Base-by-base conservation (phyloP, 1,139 yeast species). In the Hyphopichia pseudoburtonii region DNA sequence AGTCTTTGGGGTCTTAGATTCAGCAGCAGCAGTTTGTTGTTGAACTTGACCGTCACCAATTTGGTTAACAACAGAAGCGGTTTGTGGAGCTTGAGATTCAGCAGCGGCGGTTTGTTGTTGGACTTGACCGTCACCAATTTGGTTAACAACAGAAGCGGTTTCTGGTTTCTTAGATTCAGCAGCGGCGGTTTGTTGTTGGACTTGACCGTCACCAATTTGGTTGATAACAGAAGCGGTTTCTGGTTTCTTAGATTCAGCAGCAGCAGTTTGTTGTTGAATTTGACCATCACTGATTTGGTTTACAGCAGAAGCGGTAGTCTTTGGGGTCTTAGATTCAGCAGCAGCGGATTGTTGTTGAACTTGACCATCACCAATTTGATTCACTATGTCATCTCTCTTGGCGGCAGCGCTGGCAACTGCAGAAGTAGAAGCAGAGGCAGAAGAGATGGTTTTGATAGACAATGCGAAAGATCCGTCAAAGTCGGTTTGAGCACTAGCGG, bases 151-250 rank as follows among this genome's bases (percentile, higher is more conserved):
- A 32, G 50, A 23, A 18, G 53, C 41, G 21, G 34, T 24, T 35
- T 17, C 16, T 5, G 18, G 15, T 6, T 17, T 18, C 3, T 10
- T 12, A 26, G 34, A 9, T 6, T 17, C 17, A 12, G 56, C 28
- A 36, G 70, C 46, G 25, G 60, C 46, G 14, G 72, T 39, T 38
- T 54, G 60, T 18, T 48, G 62, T 27, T 27, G 29, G 10, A 27
- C 52, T 50, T 70, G 74, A 35, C 74, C 73, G 36, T 64, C 68
- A 32, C 60, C 60, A 35, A 67, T 69, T 54, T 70, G 70, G 37
- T 62, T 56, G 25, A 37, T 17, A n/a, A 34, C 35, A 21, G 44
- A 17, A 12, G 29, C 29, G 16, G 29, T n/a, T 16, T 17, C 9
- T 4, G 18, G 15, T 28, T 60, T 46, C 14, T 71, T 39, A 36